A percentile compares a stretch with the other conserved stretches of the same genome.
phyloP scores from a whole-genome alignment of 2,329 filamentous ascomycete species.

The Colletotrichum chrysophilum region DNA sequence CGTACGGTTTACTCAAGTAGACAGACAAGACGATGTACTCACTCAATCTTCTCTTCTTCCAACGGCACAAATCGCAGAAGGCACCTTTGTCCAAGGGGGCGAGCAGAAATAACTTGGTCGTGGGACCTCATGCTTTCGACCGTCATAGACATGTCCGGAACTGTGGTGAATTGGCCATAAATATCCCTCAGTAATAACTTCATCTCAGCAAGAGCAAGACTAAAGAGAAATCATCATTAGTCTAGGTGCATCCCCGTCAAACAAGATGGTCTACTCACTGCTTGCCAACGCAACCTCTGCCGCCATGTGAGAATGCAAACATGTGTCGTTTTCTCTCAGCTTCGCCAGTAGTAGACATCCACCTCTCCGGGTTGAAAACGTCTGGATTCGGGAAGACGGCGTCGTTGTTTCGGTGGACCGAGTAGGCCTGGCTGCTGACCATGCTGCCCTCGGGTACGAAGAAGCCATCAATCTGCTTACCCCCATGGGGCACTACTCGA shows the following conservation, averaged over 20 bases:
- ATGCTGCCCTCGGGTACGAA: slow-evolving; percentile 57
- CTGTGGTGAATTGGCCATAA: neutral
- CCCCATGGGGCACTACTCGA: slow-evolving; percentile 58
- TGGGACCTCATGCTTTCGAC: slow-evolving; percentile 9
- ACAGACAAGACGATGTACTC: neutral
- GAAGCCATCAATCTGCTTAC: slow-evolving; percentile 60
- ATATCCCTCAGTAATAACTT: neutral
- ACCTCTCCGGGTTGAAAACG: slow-evolving; percentile 79
- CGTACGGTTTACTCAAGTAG: fast-evolving
- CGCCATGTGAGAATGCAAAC: slow-evolving; percentile 70
- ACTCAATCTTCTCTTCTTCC: neutral
- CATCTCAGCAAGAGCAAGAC: slow-evolving; percentile 11
- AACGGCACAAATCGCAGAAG: neutral
- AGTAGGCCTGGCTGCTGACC: slow-evolving; percentile 66
- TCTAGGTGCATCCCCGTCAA: slow-evolving; percentile 26
- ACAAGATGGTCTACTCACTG: slow-evolving; percentile 56
- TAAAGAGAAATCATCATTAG: neutral
- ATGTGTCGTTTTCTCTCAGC: slow-evolving; percentile 68
- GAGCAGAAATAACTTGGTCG: slow-evolving; percentile 11
- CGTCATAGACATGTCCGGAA: neutral
- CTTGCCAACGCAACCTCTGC: slow-evolving; percentile 68
- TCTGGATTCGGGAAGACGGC: slow-evolving; percentile 81
- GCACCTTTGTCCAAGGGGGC: neutral
- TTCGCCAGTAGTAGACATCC: slow-evolving; percentile 78
- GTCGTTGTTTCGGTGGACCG: slow-evolving; percentile 61